Percentiles rank a stretch among this genome's conserved stretches.
Conservation (phyloP, 2,329 filamentous ascomycete species). For the Fusarium hostae region DNA sequence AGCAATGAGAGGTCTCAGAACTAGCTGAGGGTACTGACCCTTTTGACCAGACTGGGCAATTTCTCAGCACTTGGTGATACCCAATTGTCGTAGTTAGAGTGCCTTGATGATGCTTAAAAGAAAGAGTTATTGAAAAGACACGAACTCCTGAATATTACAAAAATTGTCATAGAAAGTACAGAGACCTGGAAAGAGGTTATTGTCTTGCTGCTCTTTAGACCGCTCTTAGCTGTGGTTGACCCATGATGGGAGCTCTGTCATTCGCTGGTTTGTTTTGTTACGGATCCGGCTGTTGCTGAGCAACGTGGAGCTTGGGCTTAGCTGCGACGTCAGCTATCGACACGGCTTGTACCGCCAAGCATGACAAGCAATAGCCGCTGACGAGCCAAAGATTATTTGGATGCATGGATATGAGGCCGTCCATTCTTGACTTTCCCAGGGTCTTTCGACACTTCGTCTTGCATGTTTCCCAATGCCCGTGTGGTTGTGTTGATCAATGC, state of each 20-base stretch:
- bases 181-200: neutral
- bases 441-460: neutral
- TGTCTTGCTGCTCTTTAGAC: conserved; percentile 2
- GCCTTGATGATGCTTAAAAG: neutral
- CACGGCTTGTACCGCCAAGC: neutral
- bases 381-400: neutral
- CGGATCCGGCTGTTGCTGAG: conserved; percentile 39
- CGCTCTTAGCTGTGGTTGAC: conserved; percentile 13
- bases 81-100: neutral
- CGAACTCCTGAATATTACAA: neutral
- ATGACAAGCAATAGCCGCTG: neutral
- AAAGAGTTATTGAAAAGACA: neutral
- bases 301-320: conserved; percentile 32
- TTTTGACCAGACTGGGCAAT: conserved; percentile 15
- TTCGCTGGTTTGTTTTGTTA: conserved; percentile 43
- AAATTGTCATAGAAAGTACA: neutral
- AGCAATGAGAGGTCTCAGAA: conserved; percentile 19
- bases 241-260: conserved; percentile 32
- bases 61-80: conserved; percentile 8
- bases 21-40: conserved; percentile 16
- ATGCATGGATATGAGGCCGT: neutral
- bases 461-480: neutral
- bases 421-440: neutral
- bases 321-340: conserved; percentile 17
- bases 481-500: neutral